These are phyloP conservation scores for Pseudomonodictys pantanalensis DNA, from an alignment of 495 filamentous ascomycete species.

Conservation along the genomic window DNA sequence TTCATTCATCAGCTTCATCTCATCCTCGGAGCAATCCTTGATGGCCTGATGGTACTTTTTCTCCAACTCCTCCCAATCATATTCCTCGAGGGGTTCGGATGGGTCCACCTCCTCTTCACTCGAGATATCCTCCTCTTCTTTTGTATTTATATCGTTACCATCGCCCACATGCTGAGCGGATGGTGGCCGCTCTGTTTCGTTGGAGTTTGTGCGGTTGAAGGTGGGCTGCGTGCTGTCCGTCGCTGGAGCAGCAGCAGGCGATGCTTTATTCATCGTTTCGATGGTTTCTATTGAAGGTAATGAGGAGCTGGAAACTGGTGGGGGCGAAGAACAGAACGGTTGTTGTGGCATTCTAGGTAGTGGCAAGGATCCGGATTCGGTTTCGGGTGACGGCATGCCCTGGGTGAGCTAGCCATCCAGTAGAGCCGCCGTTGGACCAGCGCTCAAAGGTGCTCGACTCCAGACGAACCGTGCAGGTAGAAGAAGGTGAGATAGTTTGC, in stretches of 20 bases:
- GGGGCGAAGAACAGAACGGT: constrained; percentile 9
- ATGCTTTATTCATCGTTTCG: neutral
- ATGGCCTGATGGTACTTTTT: constrained; percentile 60
- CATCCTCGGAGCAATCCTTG: constrained; percentile 54
- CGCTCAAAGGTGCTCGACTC: too few species aligned
- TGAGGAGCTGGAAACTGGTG: neutral
- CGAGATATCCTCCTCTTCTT: constrained; percentile 6
- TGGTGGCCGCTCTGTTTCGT: constrained; percentile 21
- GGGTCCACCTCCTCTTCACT: constrained; percentile 5
- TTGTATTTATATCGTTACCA: neutral
- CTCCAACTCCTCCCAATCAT: constrained; percentile 56
- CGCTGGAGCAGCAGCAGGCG: neutral
- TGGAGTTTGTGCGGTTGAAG: constrained; percentile 5
- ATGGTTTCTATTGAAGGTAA: neutral
- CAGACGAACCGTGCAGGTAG: too few species aligned
- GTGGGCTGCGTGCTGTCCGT: neutral
- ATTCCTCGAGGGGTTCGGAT: constrained; percentile 12
- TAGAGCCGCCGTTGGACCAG: neutral
- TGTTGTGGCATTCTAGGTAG: neutral
- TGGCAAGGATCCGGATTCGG: constrained; percentile 19
- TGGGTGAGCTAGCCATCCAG: neutral
- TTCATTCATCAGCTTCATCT: constrained; percentile 61
- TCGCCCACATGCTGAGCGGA: constrained; percentile 11
- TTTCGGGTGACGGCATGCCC: neutral
- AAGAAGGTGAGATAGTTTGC: constrained; percentile 12